A percentile compares a stretch with the other conserved stretches of the same genome.
Conservation (phyloP, 345 rosid genomes). For the Fremontodendron californicum region DNA sequence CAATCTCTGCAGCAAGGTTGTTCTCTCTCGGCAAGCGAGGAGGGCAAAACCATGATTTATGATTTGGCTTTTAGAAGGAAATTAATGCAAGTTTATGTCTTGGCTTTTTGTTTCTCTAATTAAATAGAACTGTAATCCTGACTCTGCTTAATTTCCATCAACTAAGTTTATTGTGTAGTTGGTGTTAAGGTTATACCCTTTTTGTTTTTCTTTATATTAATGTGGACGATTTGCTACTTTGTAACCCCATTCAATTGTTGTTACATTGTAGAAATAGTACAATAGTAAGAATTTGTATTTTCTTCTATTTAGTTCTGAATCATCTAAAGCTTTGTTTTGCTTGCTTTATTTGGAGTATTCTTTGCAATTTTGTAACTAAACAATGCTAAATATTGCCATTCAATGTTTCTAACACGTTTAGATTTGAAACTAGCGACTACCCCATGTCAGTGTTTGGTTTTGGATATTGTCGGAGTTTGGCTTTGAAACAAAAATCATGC, state of each 20-base stretch:
- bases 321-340: not conserved
- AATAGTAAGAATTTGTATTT: slow-evolving; percentile 5
- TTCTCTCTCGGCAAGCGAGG: slow-evolving; percentile 4
- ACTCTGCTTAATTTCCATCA: slow-evolving; percentile 5
- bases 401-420: not conserved
- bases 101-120: not conserved
- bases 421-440: not conserved
- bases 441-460: not conserved
- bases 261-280: slow-evolving; percentile 23
- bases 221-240: slow-evolving; percentile 13
- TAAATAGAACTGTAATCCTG: slow-evolving; percentile 11
- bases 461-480: not conserved
- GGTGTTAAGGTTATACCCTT: not conserved
- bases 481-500: not conserved
- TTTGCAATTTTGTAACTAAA: not conserved
- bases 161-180: not conserved
- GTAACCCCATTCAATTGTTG: slow-evolving; percentile 25
- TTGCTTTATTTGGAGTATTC: not conserved
- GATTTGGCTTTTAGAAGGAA: not conserved
- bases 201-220: not conserved
- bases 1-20: slow-evolving; percentile 16
- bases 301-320: not conserved
- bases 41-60: slow-evolving; percentile 9
- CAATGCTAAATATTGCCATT: not conserved
- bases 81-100: slow-evolving; percentile 12